Conservation (phyloP, 352 stramenopile genomes). For the Thalassiosira hispida region DNA sequence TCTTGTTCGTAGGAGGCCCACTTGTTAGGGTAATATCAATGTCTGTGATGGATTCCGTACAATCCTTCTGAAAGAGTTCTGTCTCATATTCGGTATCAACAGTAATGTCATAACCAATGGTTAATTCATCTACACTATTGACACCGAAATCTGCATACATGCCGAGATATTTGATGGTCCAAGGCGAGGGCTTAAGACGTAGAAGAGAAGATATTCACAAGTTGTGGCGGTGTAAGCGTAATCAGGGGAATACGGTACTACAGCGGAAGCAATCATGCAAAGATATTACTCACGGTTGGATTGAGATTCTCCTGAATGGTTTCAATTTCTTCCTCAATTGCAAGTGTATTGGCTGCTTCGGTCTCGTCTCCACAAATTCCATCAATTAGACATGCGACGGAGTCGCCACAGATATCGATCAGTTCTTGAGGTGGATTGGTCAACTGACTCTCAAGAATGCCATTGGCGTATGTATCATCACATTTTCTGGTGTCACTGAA, state of each 20-base stretch:
- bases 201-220: too few relatives aligned
- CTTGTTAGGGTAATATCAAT: constrained; percentile 4
- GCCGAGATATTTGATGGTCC: neutral
- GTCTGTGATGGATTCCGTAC: neutral
- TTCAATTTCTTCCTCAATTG: too few relatives aligned
- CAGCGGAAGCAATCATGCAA: too few relatives aligned
- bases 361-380: neutral
- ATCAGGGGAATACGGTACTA: too few relatives aligned
- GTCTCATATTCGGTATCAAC: constrained; percentile 7
- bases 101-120: neutral
- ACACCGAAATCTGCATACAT: constrained; percentile 7
- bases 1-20: neutral
- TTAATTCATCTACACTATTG: neutral
- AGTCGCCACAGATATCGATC: neutral
- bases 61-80: neutral
- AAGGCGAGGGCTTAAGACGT: too few relatives aligned
- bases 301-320: too few relatives aligned
- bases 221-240: too few relatives aligned
- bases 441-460: neutral
- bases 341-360: neutral
- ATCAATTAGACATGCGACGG: neutral
- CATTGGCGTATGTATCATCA: neutral
- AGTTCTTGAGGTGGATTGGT: neutral
- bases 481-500: neutral
- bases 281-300: too few relatives aligned